Evolutionary conservation across 257 asterid genomes (phyloP).

Genomic region (Coffea eugenioides): DNA sequence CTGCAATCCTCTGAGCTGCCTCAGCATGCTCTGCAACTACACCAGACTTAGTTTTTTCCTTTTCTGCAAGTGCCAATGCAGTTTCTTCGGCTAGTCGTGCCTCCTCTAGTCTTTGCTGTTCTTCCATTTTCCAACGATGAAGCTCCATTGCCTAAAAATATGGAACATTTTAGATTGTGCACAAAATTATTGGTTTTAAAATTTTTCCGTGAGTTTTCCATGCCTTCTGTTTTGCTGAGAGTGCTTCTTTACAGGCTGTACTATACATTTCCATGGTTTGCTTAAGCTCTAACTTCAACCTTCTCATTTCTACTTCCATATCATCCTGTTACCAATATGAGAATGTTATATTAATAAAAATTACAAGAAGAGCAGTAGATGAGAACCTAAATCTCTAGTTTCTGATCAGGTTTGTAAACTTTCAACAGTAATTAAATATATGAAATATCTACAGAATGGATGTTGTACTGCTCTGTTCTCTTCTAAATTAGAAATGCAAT

Average conservation of each 20-base stretch:
- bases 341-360: not conserved
- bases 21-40: constrained; percentile 56
- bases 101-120: constrained; percentile 52
- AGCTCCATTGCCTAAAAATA: constrained; percentile 47
- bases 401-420: not conserved
- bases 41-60: constrained; percentile 47
- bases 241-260: constrained; percentile 85
- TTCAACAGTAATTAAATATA: not conserved
- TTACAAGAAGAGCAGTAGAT: not conserved
- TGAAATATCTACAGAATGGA: too few relatives aligned
- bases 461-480: too few relatives aligned
- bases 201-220: not conserved
- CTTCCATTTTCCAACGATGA: constrained; percentile 58
- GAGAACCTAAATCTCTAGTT: not conserved
- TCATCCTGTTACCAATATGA: constrained; percentile 41
- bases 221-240: constrained; percentile 54
- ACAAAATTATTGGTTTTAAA: not conserved
- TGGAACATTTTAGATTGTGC: constrained; percentile 4
- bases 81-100: constrained; percentile 55
- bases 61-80: constrained; percentile 46
- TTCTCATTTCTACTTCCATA: constrained; percentile 89
- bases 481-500: not conserved
- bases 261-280: constrained; percentile 97
- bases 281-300: constrained; percentile 85
- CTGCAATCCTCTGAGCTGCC: constrained; percentile 77